Base-by-base conservation (phyloP, 1,139 yeast genomes). In the Yamadazyma atmosphaerica region DNA sequence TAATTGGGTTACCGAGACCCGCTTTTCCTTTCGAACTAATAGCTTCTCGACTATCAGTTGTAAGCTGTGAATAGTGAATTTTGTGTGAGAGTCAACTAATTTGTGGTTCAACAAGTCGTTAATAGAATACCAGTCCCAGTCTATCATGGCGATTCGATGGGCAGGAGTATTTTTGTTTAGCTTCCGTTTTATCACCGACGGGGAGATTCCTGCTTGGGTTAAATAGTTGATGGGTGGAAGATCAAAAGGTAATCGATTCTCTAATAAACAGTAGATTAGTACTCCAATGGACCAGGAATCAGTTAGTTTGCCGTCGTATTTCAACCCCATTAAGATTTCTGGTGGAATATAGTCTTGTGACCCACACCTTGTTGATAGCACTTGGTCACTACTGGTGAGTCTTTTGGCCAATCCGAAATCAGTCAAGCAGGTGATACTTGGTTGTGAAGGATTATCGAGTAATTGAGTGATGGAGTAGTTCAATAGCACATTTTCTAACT, bases 271-370 rank as follows among this genome's bases (percentile, higher is more conserved):
- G 56, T 89, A 92, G 1, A 89, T 63, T n/a, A 89, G 68, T 4
- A 90, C 98, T 1, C 98, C 98, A 6, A 89, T 63, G 1, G 97
- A 87, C 98, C 98, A 92, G 12, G 92, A 74, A 56, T 92, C 98
- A 32, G 94, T 84, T 46, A 86, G 79, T 39, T 85, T 76, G 3
- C 98, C 98, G 54, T 90, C 90, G 55, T 92, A 92, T 14, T 87
- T 83, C 42, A 87, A 72, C 0, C 98, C 98, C 81, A 92, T 80
- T 30, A 92, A 66, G 25, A 92, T 66, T 58, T 92, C 98, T 0
- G 98, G 98, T 0, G 96, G 83, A 2, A 92, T 95, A 51, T 92
- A 92, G 58, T 92, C 98, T 47, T 88, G 96, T 1, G 96, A 86
- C 0, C 98, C 98, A 61, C 98, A 92, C 42, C 98, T 65, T 1